Evolutionary conservation across 2,329 filamentous ascomycete species (phyloP).

Genomic region (Alternaria solani): DNA sequence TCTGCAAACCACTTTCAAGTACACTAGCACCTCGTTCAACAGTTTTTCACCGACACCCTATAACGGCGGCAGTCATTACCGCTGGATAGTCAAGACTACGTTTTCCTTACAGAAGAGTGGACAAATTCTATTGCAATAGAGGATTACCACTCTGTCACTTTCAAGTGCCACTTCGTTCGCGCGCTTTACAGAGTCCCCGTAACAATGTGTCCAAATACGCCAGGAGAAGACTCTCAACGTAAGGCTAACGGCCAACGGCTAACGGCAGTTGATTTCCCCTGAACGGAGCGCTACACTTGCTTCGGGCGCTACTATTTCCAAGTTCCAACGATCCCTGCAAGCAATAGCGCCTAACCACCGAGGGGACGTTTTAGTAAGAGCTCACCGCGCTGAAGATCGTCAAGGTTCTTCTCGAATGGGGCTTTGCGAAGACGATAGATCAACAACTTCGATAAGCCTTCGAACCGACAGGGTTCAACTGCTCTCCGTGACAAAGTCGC

Average conservation of each 20-base stretch:
- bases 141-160: too few relatives aligned
- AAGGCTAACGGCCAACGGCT: not conserved
- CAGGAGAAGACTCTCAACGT: not conserved
- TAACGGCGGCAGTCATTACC: too few relatives aligned
- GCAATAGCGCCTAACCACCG: not conserved
- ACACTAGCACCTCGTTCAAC: too few relatives aligned
- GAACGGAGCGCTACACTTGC: not conserved
- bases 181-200: too few relatives aligned
- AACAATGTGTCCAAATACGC: too few relatives aligned
- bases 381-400: not conserved
- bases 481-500: constrained; percentile 11
- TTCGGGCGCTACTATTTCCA: not conserved
- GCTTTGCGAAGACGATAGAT: constrained; percentile 11
- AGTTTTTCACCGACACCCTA: too few relatives aligned
- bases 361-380: not conserved
- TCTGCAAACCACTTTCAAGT: too few relatives aligned
- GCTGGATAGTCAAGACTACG: too few relatives aligned
- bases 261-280: not conserved
- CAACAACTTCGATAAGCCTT: constrained; percentile 14
- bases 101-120: too few relatives aligned
- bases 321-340: not conserved
- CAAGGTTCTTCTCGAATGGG: not conserved
- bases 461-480: not conserved
- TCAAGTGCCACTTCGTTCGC: too few relatives aligned
- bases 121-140: too few relatives aligned